These are phyloP conservation scores for Trichocladium uniseriatum DNA, from an alignment of 495 filamentous ascomycete species.

Conservation along the genomic window DNA sequence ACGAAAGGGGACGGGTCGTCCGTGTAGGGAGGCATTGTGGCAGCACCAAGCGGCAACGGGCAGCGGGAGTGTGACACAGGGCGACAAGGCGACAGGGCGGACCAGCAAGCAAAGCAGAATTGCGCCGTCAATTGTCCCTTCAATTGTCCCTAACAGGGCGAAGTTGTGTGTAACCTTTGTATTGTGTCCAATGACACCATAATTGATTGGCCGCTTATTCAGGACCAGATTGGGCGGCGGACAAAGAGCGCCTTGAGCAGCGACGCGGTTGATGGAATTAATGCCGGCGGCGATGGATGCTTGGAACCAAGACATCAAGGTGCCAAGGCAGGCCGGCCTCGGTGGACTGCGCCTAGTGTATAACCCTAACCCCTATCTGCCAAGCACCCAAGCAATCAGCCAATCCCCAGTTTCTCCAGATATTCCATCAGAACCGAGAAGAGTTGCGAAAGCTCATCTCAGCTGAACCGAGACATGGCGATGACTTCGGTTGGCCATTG, in stretches of 20 bases:
- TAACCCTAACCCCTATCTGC: conserved; percentile 4
- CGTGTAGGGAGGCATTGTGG: conserved; percentile 4
- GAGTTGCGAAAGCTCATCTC: too few species aligned
- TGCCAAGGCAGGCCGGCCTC: neutral
- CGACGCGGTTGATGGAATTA: neutral
- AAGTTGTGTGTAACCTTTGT: conserved; percentile 3
- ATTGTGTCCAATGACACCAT: conserved; percentile 6
- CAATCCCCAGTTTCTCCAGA: too few species aligned
- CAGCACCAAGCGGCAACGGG: neutral
- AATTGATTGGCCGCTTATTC: conserved; percentile 13
- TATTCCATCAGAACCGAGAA: too few species aligned
- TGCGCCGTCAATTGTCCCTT: neutral
- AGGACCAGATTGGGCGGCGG: conserved; percentile 6
- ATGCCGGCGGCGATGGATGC: neutral
- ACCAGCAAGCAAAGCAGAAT: conserved; percentile 6
- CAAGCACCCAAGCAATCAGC: too few species aligned
- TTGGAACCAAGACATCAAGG: conserved; percentile 3
- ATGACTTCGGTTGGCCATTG: too few species aligned
- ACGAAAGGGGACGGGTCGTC: neutral
- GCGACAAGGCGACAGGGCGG: too few species aligned
- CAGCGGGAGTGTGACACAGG: neutral
- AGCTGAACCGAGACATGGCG: too few species aligned
- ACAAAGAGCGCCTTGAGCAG: neutral
- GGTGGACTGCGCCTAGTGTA: too few species aligned
- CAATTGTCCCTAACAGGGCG: neutral